A percentile compares a stretch with the other conserved stretches of the same genome.
Evolutionary conservation across 306 rosid genomes (phyloP).

Genomic region (Fagus sylvatica): DNA sequence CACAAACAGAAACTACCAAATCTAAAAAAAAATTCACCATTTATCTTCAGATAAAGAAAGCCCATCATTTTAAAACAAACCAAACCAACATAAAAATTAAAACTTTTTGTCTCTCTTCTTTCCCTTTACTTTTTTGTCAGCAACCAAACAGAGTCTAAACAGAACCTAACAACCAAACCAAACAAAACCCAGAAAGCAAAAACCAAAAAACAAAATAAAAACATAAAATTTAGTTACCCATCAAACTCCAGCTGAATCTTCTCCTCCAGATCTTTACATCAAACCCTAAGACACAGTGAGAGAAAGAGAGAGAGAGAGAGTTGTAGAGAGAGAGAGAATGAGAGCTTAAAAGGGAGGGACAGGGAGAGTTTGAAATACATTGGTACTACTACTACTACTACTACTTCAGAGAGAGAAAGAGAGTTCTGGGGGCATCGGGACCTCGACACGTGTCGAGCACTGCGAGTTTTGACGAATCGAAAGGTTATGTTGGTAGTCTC

Average conservation of each 20-base stretch:
- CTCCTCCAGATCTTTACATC: constrained; percentile 10
- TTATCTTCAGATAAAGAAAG: background rate
- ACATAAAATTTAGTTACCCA: constrained; percentile 21
- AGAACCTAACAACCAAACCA: constrained; percentile 13
- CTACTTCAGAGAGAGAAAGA: background rate
- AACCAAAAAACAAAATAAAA: background rate
- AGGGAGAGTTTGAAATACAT: constrained; percentile 42
- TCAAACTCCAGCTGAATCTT: constrained; percentile 25
- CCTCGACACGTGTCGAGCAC: constrained; percentile 44
- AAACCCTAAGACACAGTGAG: constrained; percentile 50
- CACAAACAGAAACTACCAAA: background rate
- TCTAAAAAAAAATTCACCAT: background rate
- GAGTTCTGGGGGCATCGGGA: constrained; percentile 27
- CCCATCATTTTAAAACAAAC: background rate
- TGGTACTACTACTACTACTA: background rate
- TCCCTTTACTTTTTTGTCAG: constrained; percentile 10
- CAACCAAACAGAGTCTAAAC: constrained; percentile 4
- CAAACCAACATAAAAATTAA: background rate
- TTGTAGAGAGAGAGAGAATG: constrained; percentile 20
- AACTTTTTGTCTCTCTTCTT: background rate
- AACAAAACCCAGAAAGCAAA: constrained; percentile 9
- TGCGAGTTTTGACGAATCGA: constrained; percentile 25
- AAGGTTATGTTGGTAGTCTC: background rate
- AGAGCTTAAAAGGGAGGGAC: constrained; percentile 41
- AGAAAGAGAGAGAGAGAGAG: constrained; percentile 9